Evolutionary conservation across 2,329 filamentous ascomycete species (phyloP).

Genomic region (Venturia pyrina): DNA sequence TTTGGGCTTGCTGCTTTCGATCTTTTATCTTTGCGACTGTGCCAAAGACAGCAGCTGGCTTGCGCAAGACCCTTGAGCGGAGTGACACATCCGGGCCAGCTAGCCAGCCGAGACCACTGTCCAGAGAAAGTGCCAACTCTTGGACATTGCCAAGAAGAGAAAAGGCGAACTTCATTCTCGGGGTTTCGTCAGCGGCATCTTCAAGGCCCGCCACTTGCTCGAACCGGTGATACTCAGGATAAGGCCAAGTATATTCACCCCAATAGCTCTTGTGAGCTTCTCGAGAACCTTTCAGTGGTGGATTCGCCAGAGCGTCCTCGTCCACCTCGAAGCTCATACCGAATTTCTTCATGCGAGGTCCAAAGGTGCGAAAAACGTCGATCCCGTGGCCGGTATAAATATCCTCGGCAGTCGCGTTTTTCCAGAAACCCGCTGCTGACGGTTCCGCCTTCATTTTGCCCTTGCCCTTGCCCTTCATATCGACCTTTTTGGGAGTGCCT

Average conservation of each 20-base stretch:
- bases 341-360: constrained; percentile 50
- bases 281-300: constrained; percentile 47
- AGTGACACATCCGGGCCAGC: constrained; percentile 49
- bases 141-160: constrained; percentile 43
- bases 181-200: constrained; percentile 52
- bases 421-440: constrained; percentile 22
- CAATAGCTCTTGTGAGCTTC: constrained; percentile 49
- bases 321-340: constrained; percentile 61
- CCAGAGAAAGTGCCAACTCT: constrained; percentile 57
- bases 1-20: constrained; percentile 24
- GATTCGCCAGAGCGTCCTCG: constrained; percentile 38
- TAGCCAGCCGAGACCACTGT: constrained; percentile 59
- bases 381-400: constrained; percentile 48
- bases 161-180: constrained; percentile 52
- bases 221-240: constrained; percentile 48
- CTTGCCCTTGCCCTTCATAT: constrained; percentile 29
- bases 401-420: constrained; percentile 32
- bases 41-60: constrained; percentile 38
- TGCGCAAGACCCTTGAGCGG: constrained; percentile 36
- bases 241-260: constrained; percentile 57
- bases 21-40: constrained; percentile 28
- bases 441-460: constrained; percentile 20
- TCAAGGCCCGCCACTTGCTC: constrained; percentile 50
- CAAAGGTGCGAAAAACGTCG: constrained; percentile 52
- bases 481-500: constrained; percentile 17